Evolutionary conservation across 306 rosid genomes (phyloP).

Genomic region (Corylus avellana): DNA sequence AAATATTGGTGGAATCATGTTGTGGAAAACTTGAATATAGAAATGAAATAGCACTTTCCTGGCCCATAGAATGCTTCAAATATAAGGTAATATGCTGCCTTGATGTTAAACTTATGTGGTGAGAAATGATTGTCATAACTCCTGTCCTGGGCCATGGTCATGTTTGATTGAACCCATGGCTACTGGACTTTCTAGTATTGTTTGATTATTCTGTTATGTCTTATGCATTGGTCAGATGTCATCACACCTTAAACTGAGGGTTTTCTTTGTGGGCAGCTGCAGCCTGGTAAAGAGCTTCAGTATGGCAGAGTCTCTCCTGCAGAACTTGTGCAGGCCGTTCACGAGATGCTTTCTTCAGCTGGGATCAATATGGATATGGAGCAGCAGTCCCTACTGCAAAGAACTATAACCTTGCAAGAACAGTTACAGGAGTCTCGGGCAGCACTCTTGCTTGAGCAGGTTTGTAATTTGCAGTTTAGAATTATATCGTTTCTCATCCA

Average conservation of each 20-base stretch:
- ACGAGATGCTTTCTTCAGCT: slow-evolving; percentile 91
- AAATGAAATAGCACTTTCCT: neutral
- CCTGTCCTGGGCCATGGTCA: neutral
- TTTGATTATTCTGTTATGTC: slow-evolving; percentile 1
- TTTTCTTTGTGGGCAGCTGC: slow-evolving; percentile 40
- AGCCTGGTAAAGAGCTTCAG: slow-evolving; percentile 55
- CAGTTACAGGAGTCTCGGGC: slow-evolving; percentile 81
- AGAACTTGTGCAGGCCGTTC: slow-evolving; percentile 89
- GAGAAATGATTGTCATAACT: neutral
- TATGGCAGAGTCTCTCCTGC: slow-evolving; percentile 80
- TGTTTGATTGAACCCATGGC: neutral
- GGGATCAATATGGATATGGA: slow-evolving; percentile 87
- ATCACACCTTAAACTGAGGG: slow-evolving; percentile 39
- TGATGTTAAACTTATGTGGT: neutral
- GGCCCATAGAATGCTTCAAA: neutral
- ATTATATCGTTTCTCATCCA: slow-evolving; percentile 8
- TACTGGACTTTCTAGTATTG: neutral
- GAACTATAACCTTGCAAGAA: slow-evolving; percentile 76
- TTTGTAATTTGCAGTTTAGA: slow-evolving; percentile 34
- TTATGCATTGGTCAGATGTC: slow-evolving; percentile 19
- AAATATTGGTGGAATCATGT: no score
- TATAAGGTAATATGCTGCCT: neutral
- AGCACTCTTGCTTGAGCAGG: slow-evolving; percentile 86
- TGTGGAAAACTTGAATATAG: neutral
- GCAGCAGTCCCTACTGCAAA: slow-evolving; percentile 75